Percentiles rank a stretch among this genome's conserved stretches.
Conservation (phyloP, 2,329 filamentous ascomycete genomes). For the Pseudogymnoascus sp. region DNA sequence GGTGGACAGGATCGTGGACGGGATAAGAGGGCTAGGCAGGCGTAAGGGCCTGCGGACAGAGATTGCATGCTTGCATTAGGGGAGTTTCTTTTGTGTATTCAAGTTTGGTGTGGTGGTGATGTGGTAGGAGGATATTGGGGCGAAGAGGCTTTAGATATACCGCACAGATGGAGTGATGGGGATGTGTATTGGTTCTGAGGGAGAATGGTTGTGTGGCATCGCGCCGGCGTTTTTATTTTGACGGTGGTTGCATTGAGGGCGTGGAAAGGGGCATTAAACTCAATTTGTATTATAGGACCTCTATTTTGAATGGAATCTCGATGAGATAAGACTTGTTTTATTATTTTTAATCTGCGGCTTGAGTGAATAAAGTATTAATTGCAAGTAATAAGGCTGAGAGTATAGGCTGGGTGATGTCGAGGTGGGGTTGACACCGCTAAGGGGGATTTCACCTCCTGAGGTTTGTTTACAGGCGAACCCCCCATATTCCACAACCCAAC, state of each 20-base stretch:
- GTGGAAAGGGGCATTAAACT: neutral
- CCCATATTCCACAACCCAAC: neutral
- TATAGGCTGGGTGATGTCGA: neutral
- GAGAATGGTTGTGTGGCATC: neutral
- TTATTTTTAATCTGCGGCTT: neutral
- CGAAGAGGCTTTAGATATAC: neutral
- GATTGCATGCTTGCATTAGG: slow-evolving; percentile 2
- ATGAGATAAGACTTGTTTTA: neutral
- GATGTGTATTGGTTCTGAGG: neutral
- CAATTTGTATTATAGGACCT: neutral
- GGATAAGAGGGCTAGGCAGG: neutral
- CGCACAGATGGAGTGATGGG: neutral
- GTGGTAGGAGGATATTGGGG: neutral
- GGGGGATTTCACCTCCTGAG: neutral
- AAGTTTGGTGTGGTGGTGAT: neutral
- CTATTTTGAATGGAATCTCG: neutral
- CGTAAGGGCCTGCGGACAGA: neutral
- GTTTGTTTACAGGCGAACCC: neutral
- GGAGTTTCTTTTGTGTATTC: neutral
- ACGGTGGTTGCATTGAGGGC: neutral
- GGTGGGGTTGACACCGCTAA: neutral
- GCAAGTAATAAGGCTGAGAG: neutral
- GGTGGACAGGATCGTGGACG: neutral
- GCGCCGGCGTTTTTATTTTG: neutral
- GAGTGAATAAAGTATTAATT: neutral